Percentiles rank a stretch among this genome's conserved stretches.
These are phyloP conservation scores for Hypoxylon sp. DNA, from an alignment of 2,329 filamentous ascomycete species.

Conservation along the genomic window DNA sequence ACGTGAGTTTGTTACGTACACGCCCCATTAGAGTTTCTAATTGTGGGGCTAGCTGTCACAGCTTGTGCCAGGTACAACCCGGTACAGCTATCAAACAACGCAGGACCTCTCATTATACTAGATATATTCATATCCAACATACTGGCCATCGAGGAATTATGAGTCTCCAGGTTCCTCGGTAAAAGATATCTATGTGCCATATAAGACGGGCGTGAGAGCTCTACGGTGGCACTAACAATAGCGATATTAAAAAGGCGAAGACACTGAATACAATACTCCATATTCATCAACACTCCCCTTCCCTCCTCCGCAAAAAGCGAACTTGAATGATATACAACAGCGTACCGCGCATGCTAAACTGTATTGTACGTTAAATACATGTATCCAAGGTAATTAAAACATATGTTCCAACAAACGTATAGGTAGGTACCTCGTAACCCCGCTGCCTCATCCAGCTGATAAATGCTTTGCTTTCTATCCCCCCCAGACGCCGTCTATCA, in stretches of 20 bases:
- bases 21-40: conserved; percentile 6
- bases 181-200: too few relatives aligned
- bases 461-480: conserved; percentile 26
- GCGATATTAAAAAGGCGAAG: background rate
- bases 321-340: conserved; percentile 4
- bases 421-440: background rate
- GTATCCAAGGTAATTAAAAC: conserved; percentile 13
- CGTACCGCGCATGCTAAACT: background rate
- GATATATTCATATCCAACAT: too few relatives aligned
- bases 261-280: background rate
- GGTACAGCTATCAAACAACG: too few relatives aligned
- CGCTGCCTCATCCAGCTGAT: conserved; percentile 21
- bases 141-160: too few relatives aligned
- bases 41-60: background rate
- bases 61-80: background rate
- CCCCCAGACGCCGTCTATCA: conserved; percentile 29
- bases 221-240: too few relatives aligned
- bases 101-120: too few relatives aligned
- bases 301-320: background rate
- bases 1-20: conserved; percentile 37
- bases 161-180: too few relatives aligned
- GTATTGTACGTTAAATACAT: conserved; percentile 5
- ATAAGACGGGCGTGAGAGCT: too few relatives aligned
- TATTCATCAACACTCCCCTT: too few relatives aligned
- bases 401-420: conserved; percentile 26